Percentiles rank a stretch among this genome's conserved stretches.
Evolutionary conservation across 1,139 yeast species (phyloP).

Genomic region (Magnusiomyces ingens): DNA sequence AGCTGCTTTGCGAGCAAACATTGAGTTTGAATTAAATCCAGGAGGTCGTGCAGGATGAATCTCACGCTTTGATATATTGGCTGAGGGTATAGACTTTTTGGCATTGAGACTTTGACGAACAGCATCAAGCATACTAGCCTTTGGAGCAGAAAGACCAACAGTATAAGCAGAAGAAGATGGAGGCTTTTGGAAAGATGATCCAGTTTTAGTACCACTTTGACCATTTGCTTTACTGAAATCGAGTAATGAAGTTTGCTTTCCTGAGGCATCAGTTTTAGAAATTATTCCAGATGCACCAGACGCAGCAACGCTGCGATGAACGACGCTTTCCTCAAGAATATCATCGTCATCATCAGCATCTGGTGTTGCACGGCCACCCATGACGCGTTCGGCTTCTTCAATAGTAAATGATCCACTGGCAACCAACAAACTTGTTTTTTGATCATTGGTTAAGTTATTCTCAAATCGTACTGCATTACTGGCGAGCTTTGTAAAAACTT

Average conservation of each 20-base stretch:
- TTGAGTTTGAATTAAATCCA: constrained; percentile 54
- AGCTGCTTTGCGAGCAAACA: constrained; percentile 19
- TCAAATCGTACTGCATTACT: constrained; percentile 19
- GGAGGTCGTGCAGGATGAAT: constrained; percentile 69
- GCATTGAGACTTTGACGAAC: constrained; percentile 24
- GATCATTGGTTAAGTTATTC: constrained; percentile 23
- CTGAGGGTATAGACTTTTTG: constrained; percentile 14
- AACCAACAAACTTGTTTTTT: constrained; percentile 22
- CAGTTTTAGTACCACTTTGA: constrained; percentile 14
- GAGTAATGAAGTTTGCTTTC: constrained; percentile 19
- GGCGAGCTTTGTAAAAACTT: constrained; percentile 23
- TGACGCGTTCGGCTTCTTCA: constrained; percentile 17
- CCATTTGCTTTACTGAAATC: constrained; percentile 20
- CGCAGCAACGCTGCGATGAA: background rate
- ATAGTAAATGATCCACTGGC: constrained; percentile 22
- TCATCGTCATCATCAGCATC: constrained; percentile 2
- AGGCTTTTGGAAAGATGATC: background rate
- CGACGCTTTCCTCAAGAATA: constrained; percentile 1
- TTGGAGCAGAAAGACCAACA: constrained; percentile 17
- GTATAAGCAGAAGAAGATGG: constrained; percentile 4
- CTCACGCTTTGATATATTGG: constrained; percentile 25
- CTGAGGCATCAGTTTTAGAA: background rate
- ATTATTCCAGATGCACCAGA: background rate
- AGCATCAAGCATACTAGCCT: constrained; percentile 26
- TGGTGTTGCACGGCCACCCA: constrained; percentile 14